Evolutionary conservation across 768 basidiomycete species (phyloP), one percentile per base, ranked within the genome.

Genomic region (Sporobolomyces phaffii): DNA sequence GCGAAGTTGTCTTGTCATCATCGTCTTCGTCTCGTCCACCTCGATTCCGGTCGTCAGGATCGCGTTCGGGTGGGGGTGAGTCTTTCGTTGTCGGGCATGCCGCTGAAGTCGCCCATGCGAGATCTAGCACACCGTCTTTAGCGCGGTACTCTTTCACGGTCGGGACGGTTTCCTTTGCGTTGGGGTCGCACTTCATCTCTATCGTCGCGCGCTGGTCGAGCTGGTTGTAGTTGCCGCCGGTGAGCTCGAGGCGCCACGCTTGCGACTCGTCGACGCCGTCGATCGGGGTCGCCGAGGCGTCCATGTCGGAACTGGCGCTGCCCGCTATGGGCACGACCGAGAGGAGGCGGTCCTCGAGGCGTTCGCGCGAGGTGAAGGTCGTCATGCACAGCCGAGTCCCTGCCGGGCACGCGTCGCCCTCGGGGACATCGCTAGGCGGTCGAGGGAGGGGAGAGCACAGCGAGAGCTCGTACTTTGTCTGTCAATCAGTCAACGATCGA

Each of bases 251-350:
- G 18, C 44, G 1, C 70, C 70, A 71, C 15, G 9, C 45, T 14
- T 57, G n/a, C 2, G 33, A n/a, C 11, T 9, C 10, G 5, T 64
- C 54, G n/a, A 36, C 49, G 6, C 60, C 60, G 8, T 63, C 63
- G 5, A 43, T 14, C 28, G 36, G n/a, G 14, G 34, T 31, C 78
- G 75, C 41, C 60, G 65, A 15, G 11, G 34, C 41, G 3, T 76
- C 72, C 0, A 76, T 76, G 67, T 81, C 70, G 50, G 28, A 40
- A 24, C 22, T 34, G 51, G 11, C 67, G 33, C 18, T 70, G 69
- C 62, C 79, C 13, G 85, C 87, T 34, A 91, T 73, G n/a, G 89
- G 85, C 60, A 92, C 84, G n/a, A 90, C 88, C 34, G 84, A 80
- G 31, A 85, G 80, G 73, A 92, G 77, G 56, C 88, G 82, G 69